Evolutionary conservation across 768 basidiomycete species (phyloP).

Genomic region (Pisolithus microcarpus): DNA sequence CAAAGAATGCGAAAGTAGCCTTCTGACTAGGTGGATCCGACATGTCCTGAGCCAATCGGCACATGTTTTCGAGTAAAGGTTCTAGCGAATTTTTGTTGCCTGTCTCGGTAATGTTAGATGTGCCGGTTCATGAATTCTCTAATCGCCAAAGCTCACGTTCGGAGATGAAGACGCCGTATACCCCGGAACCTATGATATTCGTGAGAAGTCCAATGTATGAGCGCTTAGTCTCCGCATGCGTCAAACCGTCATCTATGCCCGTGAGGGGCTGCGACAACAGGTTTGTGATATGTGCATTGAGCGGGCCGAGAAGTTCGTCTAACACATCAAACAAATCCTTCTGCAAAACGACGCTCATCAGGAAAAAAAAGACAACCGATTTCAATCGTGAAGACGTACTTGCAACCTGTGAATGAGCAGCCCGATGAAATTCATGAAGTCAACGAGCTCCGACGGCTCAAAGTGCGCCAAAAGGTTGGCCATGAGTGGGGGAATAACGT

Average conservation of each 20-base stretch:
- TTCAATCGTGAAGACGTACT: constrained; percentile 34
- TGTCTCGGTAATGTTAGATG: constrained; percentile 11
- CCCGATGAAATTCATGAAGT: constrained; percentile 94
- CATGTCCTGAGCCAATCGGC: constrained; percentile 63
- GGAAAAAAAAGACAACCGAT: neutral
- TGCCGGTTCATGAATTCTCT: constrained; percentile 1
- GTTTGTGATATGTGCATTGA: constrained; percentile 74
- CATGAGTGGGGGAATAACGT: constrained; percentile 86
- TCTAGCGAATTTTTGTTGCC: constrained; percentile 69
- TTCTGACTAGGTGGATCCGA: constrained; percentile 74
- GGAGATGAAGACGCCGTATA: constrained; percentile 82
- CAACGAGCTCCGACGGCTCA: constrained; percentile 85
- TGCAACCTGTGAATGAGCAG: constrained; percentile 87
- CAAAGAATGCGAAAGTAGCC: constrained; percentile 73
- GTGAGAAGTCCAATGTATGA: constrained; percentile 82
- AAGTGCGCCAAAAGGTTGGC: constrained; percentile 85
- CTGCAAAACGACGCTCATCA: constrained; percentile 32
- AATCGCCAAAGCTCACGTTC: constrained; percentile 47
- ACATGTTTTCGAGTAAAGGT: constrained; percentile 65
- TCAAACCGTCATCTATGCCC: constrained; percentile 81
- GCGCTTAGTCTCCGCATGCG: constrained; percentile 76
- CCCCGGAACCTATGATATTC: constrained; percentile 70
- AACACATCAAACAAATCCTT: constrained; percentile 81
- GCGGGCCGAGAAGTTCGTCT: constrained; percentile 82
- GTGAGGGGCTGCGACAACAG: constrained; percentile 74